phyloP scores from a whole-genome alignment of 257 asterid genomes.

The Solanum ahanhuiri region DNA sequence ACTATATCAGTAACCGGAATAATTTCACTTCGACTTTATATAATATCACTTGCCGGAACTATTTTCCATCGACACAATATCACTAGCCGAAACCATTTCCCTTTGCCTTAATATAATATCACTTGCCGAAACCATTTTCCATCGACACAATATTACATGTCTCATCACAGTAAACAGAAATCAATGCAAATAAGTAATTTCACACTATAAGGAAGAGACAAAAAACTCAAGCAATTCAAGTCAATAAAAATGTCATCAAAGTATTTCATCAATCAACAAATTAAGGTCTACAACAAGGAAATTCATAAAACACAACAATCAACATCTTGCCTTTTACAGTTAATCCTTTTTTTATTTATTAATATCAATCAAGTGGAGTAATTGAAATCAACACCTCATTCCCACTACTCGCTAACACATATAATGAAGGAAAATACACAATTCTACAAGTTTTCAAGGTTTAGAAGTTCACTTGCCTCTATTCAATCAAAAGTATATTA shows the following conservation, averaged over 20 bases:
- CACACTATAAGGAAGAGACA: not conserved
- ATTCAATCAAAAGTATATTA: too few relatives aligned
- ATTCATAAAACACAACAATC: not conserved
- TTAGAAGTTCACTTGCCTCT: not conserved
- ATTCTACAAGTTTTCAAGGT: not conserved
- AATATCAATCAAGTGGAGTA: not conserved
- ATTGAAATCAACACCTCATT: not conserved
- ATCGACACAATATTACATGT: not conserved
- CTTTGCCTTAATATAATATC: not conserved
- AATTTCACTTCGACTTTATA: not conserved
- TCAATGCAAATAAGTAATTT: not conserved
- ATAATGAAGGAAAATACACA: not conserved
- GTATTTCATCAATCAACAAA: not conserved
- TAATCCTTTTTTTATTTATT: too few relatives aligned
- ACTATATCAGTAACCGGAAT: not conserved
- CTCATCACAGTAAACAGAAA: too few relatives aligned
- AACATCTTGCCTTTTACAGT: not conserved
- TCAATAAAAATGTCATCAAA: too few relatives aligned
- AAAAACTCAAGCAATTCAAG: not conserved
- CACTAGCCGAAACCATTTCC: not conserved
- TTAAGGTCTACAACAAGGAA: not conserved
- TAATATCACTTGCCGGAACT: not conserved
- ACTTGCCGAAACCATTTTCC: not conserved
- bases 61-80: not conserved
- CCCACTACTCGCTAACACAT: not conserved